Evolutionary conservation across 495 filamentous ascomycete genomes (phyloP), one percentile per base, ranked within the genome.

Genomic region (Tuber aestivum): DNA sequence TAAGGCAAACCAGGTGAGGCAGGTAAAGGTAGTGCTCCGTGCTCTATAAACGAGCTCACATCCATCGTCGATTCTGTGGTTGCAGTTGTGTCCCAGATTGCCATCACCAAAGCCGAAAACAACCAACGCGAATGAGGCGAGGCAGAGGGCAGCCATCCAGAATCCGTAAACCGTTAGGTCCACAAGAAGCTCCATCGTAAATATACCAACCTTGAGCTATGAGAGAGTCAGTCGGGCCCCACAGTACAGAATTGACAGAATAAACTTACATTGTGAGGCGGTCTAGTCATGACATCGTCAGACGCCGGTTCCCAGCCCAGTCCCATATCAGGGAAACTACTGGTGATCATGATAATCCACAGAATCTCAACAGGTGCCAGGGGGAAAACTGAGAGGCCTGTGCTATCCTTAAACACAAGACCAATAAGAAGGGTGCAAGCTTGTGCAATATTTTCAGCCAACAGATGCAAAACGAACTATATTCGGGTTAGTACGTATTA

Each of bases 321-420:
- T 37, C 91, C 91, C 88, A 93, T 92, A 77, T 92, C 91, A 21
- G 91, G 91, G 50, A 92, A 85, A 71, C 89, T 89, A 41, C 90
- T 92, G 1, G 91, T 93, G 70, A 92, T 86, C 89, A 93, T 92
- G 83, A 92, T 92, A 74, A 93, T 89, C 91, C 91, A 93, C 14
- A 93, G 85, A 76, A 93, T 92, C 79, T 93, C 89, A 21, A 93
- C 90, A 0, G 91, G 91, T 0, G 91, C 82, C 38, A 93, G 87
- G 6, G 91, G 91, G 82, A 92, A 93, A 16, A 93, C 91, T 2
- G 91, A 93, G 37, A 92, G 85, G 0, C 87, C 84, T 70, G 80
- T 84, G 0, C 79, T 72, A 81, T 94, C 92, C 82, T 92, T 92
- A 85, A 94, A 93, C 0, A 85, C 88, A 5, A 93, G 87, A 73